These are phyloP conservation scores for Zelopaecilomyces penicillatus DNA, from an alignment of 2,329 filamentous ascomycete species.

Conservation along the genomic window DNA sequence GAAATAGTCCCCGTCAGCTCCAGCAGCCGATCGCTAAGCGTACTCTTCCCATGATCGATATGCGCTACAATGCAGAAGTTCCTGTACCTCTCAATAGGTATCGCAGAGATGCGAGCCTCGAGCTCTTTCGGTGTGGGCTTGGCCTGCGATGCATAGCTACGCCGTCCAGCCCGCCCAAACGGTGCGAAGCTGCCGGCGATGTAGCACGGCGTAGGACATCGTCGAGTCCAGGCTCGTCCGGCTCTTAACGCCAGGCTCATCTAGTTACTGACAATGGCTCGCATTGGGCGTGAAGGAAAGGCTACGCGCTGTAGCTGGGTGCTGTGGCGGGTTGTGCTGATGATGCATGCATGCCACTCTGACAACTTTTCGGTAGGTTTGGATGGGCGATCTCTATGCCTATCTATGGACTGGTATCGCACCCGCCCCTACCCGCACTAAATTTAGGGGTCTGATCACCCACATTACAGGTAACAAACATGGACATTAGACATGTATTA, in stretches of 20 bases:
- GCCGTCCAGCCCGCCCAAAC: neutral
- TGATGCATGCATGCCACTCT: too few relatives aligned
- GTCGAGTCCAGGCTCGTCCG: constrained; percentile 29
- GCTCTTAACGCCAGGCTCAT: constrained; percentile 30
- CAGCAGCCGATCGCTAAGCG: constrained; percentile 82
- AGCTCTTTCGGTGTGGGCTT: constrained; percentile 27
- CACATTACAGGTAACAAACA: too few relatives aligned
- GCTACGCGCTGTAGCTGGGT: too few relatives aligned
- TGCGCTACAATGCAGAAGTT: constrained; percentile 99
- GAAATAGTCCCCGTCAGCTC: constrained; percentile 92
- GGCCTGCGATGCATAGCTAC: constrained; percentile 7
- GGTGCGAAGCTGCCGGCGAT: neutral
- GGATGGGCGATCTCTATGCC: too few relatives aligned
- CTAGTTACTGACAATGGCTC: constrained; percentile 13
- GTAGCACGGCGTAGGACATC: constrained; percentile 18
- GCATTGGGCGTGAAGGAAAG: constrained; percentile 7
- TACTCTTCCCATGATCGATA: constrained; percentile 98
- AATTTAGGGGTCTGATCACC: too few relatives aligned
- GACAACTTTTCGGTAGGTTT: too few relatives aligned
- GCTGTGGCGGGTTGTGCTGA: too few relatives aligned
- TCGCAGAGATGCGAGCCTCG: constrained; percentile 54
- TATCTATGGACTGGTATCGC: too few relatives aligned
- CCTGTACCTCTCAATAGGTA: constrained; percentile 71
- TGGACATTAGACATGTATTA: too few relatives aligned
- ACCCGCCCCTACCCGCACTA: too few relatives aligned